Conservation (phyloP, 371 early-diverging fungal genomes). For the Gilbertella persicaria region DNA sequence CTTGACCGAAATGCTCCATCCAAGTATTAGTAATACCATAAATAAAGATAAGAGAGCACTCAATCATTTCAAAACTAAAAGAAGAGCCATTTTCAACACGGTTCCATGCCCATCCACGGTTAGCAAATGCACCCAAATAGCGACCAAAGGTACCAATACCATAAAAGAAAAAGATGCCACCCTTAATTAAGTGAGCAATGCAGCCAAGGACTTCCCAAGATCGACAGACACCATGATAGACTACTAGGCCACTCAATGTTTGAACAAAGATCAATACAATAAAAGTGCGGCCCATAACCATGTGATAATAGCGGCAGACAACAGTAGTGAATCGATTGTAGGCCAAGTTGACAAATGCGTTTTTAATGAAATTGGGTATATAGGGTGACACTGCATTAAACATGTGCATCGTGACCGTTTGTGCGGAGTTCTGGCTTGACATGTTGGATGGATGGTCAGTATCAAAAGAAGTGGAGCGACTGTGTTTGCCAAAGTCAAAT, state of each 20-base stretch:
- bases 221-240: conserved; percentile 48
- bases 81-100: conserved; percentile 32
- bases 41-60: conserved; percentile 47
- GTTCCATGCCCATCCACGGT: conserved; percentile 57
- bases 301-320: conserved; percentile 41
- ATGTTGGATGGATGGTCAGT: neutral
- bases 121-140: conserved; percentile 51
- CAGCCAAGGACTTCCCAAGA: conserved; percentile 51
- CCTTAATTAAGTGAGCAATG: conserved; percentile 54
- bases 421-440: neutral
- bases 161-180: conserved; percentile 53
- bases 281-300: conserved; percentile 43
- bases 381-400: conserved; percentile 29
- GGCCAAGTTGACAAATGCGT: conserved; percentile 34
- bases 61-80: conserved; percentile 55
- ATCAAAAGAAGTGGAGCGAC: neutral
- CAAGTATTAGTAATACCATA: conserved; percentile 70
- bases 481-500: conserved; percentile 17
- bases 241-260: conserved; percentile 48
- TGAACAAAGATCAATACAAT: conserved; percentile 46
- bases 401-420: conserved; percentile 28
- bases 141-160: conserved; percentile 49
- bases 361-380: conserved; percentile 40
- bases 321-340: conserved; percentile 48
- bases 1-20: conserved; percentile 64